phyloP scores from a whole-genome alignment of 805 yeast genomes.

The Zygosaccharomyces gambellarensis region DNA sequence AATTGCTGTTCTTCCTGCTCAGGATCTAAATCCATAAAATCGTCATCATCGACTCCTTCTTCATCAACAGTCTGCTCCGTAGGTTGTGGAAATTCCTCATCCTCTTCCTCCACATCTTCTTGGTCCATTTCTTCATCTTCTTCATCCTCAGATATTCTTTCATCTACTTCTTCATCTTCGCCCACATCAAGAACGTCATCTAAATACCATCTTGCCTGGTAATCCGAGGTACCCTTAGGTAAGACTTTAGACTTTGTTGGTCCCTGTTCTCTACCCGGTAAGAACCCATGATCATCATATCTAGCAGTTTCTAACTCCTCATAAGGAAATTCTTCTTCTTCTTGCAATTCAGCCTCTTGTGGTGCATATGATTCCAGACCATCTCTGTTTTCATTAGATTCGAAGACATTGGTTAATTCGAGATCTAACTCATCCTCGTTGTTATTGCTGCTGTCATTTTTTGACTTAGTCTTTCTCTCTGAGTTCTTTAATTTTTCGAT shows the following conservation, averaged over 20 bases:
- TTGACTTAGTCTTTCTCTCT: constrained; percentile 28
- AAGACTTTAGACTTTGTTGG: constrained; percentile 38
- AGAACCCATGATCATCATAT: constrained; percentile 39
- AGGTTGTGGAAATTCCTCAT: constrained; percentile 22
- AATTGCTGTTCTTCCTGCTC: constrained; percentile 84
- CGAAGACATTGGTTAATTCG: constrained; percentile 25
- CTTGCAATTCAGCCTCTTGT: constrained; percentile 45
- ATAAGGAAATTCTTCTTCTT: constrained; percentile 34
- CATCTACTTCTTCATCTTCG: constrained; percentile 24
- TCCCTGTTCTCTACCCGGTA: constrained; percentile 33
- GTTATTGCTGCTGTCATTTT: constrained; percentile 13
- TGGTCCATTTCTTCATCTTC: constrained; percentile 37
- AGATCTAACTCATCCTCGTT: constrained; percentile 20
- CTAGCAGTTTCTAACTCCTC: constrained; percentile 34
- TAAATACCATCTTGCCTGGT: constrained; percentile 73
- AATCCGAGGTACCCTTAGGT: constrained; percentile 76
- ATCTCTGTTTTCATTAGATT: constrained; percentile 45
- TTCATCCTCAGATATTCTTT: constrained; percentile 24
- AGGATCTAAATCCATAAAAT: constrained; percentile 65
- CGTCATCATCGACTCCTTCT: constrained; percentile 50
- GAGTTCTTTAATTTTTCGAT: constrained; percentile 49
- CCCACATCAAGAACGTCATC: constrained; percentile 47
- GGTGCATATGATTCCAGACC: constrained; percentile 57
- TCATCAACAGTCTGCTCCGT: constrained; percentile 39
- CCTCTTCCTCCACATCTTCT: constrained; percentile 25